Conservation (phyloP, 768 basidiomycete genomes). For the Podaxis sp. region DNA sequence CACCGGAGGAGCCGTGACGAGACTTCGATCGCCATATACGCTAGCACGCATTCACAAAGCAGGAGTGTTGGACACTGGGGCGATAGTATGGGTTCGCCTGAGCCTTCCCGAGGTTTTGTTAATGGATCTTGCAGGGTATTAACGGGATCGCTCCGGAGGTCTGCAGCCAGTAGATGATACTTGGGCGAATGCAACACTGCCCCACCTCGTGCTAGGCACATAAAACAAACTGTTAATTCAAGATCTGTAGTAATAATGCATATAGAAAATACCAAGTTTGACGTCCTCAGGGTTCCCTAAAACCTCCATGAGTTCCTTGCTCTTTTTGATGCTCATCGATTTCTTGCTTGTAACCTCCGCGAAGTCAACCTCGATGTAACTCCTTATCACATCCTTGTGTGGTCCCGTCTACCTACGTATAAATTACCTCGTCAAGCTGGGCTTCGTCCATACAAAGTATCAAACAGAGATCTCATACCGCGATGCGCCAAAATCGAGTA, state of each 20-base stretch:
- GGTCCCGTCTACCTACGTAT: conserved; percentile 53
- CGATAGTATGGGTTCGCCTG: conserved; percentile 45
- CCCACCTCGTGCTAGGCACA: conserved; percentile 56
- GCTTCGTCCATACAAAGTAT: neutral
- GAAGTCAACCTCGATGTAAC: conserved; percentile 92
- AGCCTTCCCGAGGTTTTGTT: conserved; percentile 24
- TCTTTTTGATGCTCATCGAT: conserved; percentile 75
- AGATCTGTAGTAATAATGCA: neutral
- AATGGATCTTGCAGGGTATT: conserved; percentile 35
- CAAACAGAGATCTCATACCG: conserved; percentile 37
- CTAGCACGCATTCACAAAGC: conserved; percentile 91
- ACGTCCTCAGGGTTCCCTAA: conserved; percentile 49
- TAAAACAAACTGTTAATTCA: conserved; percentile 9
- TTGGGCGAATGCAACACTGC: conserved; percentile 50
- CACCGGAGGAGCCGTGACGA: conserved; percentile 66
- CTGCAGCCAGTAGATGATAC: conserved; percentile 75
- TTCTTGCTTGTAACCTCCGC: conserved; percentile 83
- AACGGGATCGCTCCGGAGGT: conserved; percentile 65
- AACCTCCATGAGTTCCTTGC: conserved; percentile 48
- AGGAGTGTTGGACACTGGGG: conserved; percentile 74
- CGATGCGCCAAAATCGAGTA: conserved; percentile 90
- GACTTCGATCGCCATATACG: conserved; percentile 70
- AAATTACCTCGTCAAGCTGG: neutral
- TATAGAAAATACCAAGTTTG: conserved; percentile 38
- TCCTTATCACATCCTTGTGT: conserved; percentile 44